phyloP scores from a whole-genome alignment of 2,329 filamentous ascomycete species.

The Botrytis sinoallii region DNA sequence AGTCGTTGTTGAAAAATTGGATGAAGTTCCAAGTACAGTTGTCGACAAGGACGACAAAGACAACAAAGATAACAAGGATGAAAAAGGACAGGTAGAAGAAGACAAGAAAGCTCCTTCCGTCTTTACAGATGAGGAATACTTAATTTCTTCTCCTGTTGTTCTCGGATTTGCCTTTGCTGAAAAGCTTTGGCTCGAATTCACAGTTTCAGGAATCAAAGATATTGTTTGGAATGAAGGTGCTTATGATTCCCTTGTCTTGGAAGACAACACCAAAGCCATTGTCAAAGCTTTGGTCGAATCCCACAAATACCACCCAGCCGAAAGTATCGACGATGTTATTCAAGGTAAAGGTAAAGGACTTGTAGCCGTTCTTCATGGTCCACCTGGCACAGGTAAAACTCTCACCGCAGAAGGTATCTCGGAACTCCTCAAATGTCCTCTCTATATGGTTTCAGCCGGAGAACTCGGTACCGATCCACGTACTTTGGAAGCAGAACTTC shows the following conservation, averaged over 20 bases:
- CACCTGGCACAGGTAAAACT: conserved; percentile 85
- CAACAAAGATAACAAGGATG: conserved; percentile 28
- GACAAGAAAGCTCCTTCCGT: conserved; percentile 43
- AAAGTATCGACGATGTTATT: conserved; percentile 80
- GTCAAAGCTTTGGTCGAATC: conserved; percentile 80
- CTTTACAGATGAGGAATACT: conserved; percentile 78
- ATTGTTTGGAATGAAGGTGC: conserved; percentile 83
- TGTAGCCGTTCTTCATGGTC: conserved; percentile 77
- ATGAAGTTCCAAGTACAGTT: conserved; percentile 45
- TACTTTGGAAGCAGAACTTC: conserved; percentile 70
- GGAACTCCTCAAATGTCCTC: conserved; percentile 74
- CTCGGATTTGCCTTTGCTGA: conserved; percentile 84
- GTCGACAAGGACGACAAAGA: conserved; percentile 28
- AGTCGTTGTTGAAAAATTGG: conserved; percentile 55
- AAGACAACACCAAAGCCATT: conserved; percentile 58
- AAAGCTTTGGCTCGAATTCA: conserved; percentile 88
- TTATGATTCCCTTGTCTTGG: conserved; percentile 76
- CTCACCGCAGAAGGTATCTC: conserved; percentile 84
- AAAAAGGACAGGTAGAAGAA: conserved; percentile 23
- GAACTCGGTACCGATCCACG: conserved; percentile 77
- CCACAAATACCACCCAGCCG: conserved; percentile 76
- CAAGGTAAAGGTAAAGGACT: conserved; percentile 84
- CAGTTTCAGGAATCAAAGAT: conserved; percentile 72
- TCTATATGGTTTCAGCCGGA: conserved; percentile 80
- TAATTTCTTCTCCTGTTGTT: conserved; percentile 80